Base-by-base conservation (phyloP, 306 rosid species). In the Pterocarpus santalinus region DNA sequence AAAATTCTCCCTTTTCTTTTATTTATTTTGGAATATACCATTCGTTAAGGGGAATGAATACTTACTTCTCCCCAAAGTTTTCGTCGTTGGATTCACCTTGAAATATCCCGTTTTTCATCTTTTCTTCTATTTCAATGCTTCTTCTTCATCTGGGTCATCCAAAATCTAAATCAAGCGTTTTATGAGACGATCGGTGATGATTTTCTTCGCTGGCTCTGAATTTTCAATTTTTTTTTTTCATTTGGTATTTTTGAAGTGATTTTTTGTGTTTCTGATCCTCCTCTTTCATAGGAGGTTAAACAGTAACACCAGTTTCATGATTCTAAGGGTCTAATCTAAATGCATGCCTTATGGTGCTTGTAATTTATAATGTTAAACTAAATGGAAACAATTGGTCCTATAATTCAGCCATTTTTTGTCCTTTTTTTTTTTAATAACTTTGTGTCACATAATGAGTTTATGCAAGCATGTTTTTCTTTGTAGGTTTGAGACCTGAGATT, bases 401-500 rank as follows among this genome's bases (percentile, higher is more conserved):
- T 64, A 69, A 74, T 80, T 83, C 47, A 36, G 34, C 15, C 2
- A 5, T 43, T 8, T 8, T 43, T 11, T 51, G 5, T 51, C 5
- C 6, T 32, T 78, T 73, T 83, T 62, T 73, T 73, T 38, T 3
- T 65, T 11, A 1, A 9, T 13, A 11, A 9, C 12, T 44, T 38
- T 76, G 85, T 82, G 88, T 91, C 87, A 74, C 87, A 66, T 85
- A 75, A 84, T 77, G 79, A 83, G 87, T 81, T 87, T 88, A 86
- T 88, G 83, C 84, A 79, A 86, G 94, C 63, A 69, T 92, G 82
- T 85, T 90, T 90, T 69, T 81, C 74, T 91, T 57, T 91, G 99
- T 93, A 95, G 99, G 97, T 87, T 90, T 90, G 93, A 90, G 87
- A 82, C 87, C 83, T 90, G 96, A 90, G 91, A 96, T 88, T 88